These are phyloP conservation scores for Naganishia cerealis DNA, from an alignment of 1,284 basidiomycete species.

Conservation along the genomic window DNA sequence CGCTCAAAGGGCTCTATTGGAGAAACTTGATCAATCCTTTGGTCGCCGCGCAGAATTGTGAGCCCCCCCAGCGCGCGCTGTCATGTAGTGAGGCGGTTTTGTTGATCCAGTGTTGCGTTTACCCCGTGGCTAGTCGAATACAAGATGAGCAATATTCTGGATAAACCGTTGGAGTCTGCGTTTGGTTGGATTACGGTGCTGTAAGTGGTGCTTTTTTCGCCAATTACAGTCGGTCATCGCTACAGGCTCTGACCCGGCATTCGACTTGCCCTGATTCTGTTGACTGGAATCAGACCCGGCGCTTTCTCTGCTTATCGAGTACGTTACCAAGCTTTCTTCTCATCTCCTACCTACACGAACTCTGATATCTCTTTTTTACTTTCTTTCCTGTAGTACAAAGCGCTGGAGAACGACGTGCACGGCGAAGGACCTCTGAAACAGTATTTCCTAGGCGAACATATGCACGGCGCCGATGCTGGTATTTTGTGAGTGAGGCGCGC, in stretches of 20 bases:
- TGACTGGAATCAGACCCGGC: conserved; percentile 61
- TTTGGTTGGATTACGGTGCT: conserved; percentile 92
- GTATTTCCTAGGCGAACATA: conserved; percentile 92
- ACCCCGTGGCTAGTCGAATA: conserved; percentile 64
- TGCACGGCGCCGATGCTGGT: conserved; percentile 71
- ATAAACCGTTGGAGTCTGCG: conserved; percentile 75
- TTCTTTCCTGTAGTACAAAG: conserved; percentile 64
- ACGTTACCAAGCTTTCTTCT: conserved; percentile 23
- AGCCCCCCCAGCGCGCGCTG: neutral
- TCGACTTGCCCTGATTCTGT: no score
- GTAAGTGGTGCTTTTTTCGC: conserved; percentile 34
- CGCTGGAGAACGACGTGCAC: conserved; percentile 76
- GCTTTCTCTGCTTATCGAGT: conserved; percentile 84
- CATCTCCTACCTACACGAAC: neutral
- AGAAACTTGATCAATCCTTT: conserved; percentile 77
- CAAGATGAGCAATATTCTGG: conserved; percentile 76
- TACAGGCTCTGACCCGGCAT: neutral
- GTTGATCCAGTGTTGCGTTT: conserved; percentile 8
- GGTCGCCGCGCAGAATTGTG: conserved; percentile 55
- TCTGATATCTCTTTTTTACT: neutral
- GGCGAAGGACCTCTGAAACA: conserved; percentile 87
- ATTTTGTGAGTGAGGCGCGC: conserved; percentile 34
- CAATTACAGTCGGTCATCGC: neutral
- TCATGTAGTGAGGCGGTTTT: neutral
- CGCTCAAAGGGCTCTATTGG: conserved; percentile 80